Conservation (phyloP, 306 rosid genomes). For the Arachis stenosperma region DNA sequence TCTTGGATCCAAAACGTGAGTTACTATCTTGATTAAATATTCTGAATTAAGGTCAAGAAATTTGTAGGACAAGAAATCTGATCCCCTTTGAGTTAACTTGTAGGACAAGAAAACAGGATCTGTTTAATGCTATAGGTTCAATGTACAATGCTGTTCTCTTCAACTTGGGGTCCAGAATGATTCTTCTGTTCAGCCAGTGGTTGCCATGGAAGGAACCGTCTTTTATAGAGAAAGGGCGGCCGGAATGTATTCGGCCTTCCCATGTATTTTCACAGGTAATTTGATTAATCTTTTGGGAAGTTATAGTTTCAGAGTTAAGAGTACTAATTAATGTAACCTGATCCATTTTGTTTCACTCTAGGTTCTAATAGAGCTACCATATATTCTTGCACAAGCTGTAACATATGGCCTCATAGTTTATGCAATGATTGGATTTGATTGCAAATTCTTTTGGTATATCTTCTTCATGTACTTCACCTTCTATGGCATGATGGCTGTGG, state of each 20-base stretch:
- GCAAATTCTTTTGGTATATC: conserved; percentile 68
- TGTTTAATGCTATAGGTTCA: conserved; percentile 68
- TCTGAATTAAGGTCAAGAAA: neutral
- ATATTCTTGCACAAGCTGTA: conserved; percentile 58
- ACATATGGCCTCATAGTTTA: conserved; percentile 57
- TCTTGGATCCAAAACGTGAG: conserved; percentile 74
- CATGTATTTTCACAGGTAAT: conserved; percentile 70
- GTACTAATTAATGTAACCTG: neutral
- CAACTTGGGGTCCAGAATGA: conserved; percentile 66
- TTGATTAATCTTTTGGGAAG: neutral
- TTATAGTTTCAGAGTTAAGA: neutral
- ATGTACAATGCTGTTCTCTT: conserved; percentile 66
- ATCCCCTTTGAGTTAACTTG: conserved; percentile 11
- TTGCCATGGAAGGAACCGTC: conserved; percentile 68
- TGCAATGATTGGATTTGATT: conserved; percentile 70
- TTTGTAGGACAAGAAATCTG: neutral
- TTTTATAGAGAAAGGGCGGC: conserved; percentile 80
- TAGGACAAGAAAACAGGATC: conserved; percentile 55
- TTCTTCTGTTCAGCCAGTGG: conserved; percentile 68
- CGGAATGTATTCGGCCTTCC: conserved; percentile 72
- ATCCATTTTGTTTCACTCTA: conserved; percentile 28
- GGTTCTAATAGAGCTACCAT: conserved; percentile 75
- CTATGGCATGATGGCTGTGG: conserved; percentile 81
- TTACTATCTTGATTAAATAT: neutral
- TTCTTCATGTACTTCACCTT: conserved; percentile 72